Base-by-base conservation (phyloP, 1,139 yeast species). In the Geotrichum reessii region DNA sequence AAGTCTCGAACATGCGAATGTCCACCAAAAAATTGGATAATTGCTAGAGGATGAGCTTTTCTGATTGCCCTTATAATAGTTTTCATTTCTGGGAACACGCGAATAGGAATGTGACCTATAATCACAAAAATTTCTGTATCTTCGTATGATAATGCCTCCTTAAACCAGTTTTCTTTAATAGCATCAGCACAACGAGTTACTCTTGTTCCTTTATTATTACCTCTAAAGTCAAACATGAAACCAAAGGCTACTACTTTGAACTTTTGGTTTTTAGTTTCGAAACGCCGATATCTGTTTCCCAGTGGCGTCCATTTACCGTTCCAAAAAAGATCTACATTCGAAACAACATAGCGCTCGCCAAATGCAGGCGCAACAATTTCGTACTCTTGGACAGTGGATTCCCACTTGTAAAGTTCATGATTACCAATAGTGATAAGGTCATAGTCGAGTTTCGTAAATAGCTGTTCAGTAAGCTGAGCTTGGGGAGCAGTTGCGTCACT, bases 1-100 rank as follows among this genome's bases (percentile, higher is more conserved):
- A 86, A 92, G 72, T 93, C 98, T 63, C 99, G 78, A 46, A 93
- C 84, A 71, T 93, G 99, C 48, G 95, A 85, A 72, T 93, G 99
- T 0, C 98, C 99, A 0, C 98, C 98, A 71, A 93, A 85, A 68
- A 87, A 87, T 68, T 90, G 96, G 55, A 93, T 87, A 0, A 85
- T 78, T 0, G 81, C 79, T 28, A 77, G 68, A 1, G 95, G 92
- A 67, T 81, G 86, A 46, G 71, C 76, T 24, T 70, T 62, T 58
- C 98, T 79, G 49, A 93, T 73, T 9, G 72, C 74, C 0, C 69
- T 65, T n/a, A 76, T 70, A 14, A 81, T 66, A 57, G 76, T 76
- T 55, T 76, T 74, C 65, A 86, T 74, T 66, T 88, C 96, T 2
- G 74, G 70, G 82, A 85, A 81, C 69, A 77, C 68, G n/a, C 79